Percentiles rank a stretch among this genome's conserved stretches.
Conservation (phyloP, 331 rosid species). For the Rhamnella rubrinervis region DNA sequence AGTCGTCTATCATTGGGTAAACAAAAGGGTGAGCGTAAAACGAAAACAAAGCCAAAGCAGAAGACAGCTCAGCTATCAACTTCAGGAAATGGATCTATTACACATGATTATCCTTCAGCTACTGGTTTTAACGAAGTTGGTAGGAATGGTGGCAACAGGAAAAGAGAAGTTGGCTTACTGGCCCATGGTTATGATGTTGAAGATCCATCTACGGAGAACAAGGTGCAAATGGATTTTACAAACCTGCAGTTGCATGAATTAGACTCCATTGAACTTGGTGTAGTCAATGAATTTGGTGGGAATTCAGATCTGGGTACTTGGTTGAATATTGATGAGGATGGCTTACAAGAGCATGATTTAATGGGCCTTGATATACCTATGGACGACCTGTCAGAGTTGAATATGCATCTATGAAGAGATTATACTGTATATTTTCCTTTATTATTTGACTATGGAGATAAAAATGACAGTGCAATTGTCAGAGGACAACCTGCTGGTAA, state of each 20-base stretch:
- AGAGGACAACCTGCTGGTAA: slow-evolving; percentile 53
- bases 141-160: slow-evolving; percentile 32
- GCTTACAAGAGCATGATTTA: slow-evolving; percentile 53
- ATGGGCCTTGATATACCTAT: slow-evolving; percentile 79
- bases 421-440: slow-evolving; percentile 39
- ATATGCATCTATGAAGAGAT: slow-evolving; percentile 46
- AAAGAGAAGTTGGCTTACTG: slow-evolving; percentile 35
- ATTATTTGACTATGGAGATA: slow-evolving; percentile 33
- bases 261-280: slow-evolving; percentile 62
- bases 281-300: slow-evolving; percentile 53
- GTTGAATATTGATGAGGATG: slow-evolving; percentile 72
- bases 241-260: slow-evolving; percentile 54
- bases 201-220: slow-evolving; percentile 38
- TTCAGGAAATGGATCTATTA: slow-evolving; percentile 51
- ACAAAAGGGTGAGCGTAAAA: slow-evolving; percentile 62
- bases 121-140: slow-evolving; percentile 38
- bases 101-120: slow-evolving; percentile 39
- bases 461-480: slow-evolving; percentile 34
- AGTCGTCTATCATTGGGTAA: slow-evolving; percentile 50
- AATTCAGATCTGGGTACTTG: slow-evolving; percentile 67
- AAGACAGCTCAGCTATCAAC: slow-evolving; percentile 58
- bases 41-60: slow-evolving; percentile 76
- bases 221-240: slow-evolving; percentile 41
- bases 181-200: slow-evolving; percentile 24
- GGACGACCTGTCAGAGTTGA: slow-evolving; percentile 82